Conservation (phyloP, 768 basidiomycete species). For the Hericium alpestre region DNA sequence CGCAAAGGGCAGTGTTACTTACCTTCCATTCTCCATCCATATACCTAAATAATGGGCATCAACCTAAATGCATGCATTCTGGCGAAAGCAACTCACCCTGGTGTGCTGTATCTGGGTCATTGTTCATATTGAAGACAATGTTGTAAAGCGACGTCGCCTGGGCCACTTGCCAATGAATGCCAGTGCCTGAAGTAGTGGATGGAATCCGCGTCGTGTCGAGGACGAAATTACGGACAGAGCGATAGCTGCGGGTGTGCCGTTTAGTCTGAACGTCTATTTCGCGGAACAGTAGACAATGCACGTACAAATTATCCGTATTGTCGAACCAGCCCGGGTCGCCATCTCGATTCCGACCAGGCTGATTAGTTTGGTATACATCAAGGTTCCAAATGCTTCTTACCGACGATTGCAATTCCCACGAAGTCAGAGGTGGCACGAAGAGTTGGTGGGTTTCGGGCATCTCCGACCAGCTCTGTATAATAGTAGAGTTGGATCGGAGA, state of each 20-base stretch:
- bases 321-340: conserved; percentile 47
- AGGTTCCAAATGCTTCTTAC: conserved; percentile 24
- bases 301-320: conserved; percentile 64
- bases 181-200: conserved; percentile 46
- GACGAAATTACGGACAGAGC: conserved; percentile 63
- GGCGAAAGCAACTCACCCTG: conserved; percentile 34
- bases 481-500: conserved; percentile 61
- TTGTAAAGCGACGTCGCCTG: conserved; percentile 70
- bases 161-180: conserved; percentile 78
- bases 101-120: conserved; percentile 49
- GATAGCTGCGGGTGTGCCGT: conserved; percentile 32
- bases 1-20: neutral
- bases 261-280: neutral
- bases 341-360: conserved; percentile 51
- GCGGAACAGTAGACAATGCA: neutral
- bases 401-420: conserved; percentile 65
- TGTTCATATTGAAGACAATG: conserved; percentile 66
- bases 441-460: conserved; percentile 57
- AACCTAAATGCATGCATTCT: conserved; percentile 1
- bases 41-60: conserved; percentile 24
- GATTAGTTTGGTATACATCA: conserved; percentile 35
- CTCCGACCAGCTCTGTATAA: conserved; percentile 71
- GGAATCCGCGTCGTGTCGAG: conserved; percentile 58
- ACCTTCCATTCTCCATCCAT: conserved; percentile 71
- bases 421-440: conserved; percentile 56